Percentiles rank a stretch among this genome's conserved stretches.
Conservation (phyloP, 805 yeast genomes). For the Candida morakotiae region DNA sequence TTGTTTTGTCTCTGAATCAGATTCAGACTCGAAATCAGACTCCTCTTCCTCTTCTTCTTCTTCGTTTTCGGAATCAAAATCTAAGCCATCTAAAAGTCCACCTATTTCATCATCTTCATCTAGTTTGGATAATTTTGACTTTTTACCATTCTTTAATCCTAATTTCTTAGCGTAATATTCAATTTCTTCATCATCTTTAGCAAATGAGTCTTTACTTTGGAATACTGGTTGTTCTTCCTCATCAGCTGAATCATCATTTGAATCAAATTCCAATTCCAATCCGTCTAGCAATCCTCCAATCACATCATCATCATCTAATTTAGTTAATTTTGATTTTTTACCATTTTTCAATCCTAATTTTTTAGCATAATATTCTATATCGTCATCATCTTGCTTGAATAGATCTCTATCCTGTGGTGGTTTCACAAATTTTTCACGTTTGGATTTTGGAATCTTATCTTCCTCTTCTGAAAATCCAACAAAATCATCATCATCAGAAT, state of each 20-base stretch:
- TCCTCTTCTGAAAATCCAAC: slow-evolving; percentile 16
- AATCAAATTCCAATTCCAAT: slow-evolving; percentile 46
- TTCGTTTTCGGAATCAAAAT: slow-evolving; percentile 12
- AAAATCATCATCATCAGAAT: slow-evolving; percentile 18
- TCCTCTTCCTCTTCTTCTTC: slow-evolving; percentile 14
- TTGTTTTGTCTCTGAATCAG: slow-evolving; percentile 10
- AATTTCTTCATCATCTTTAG: slow-evolving; percentile 73
- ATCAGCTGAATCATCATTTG: slow-evolving; percentile 13
- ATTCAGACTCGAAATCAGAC: slow-evolving; percentile 12
- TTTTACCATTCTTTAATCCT: slow-evolving; percentile 58
- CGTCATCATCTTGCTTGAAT: slow-evolving; percentile 64
- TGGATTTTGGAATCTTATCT: slow-evolving; percentile 9
- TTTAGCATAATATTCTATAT: slow-evolving; percentile 77
- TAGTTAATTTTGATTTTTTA: slow-evolving; percentile 41
- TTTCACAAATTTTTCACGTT: slow-evolving; percentile 12
- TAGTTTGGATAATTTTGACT: slow-evolving; percentile 40
- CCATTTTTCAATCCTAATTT: slow-evolving; percentile 67
- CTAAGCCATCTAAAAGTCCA: slow-evolving; percentile 6
- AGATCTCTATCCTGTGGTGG: slow-evolving; percentile 45
- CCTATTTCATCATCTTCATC: slow-evolving; percentile 9
- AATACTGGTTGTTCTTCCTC: slow-evolving; percentile 12
- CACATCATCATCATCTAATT: slow-evolving; percentile 63
- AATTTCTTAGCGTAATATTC: slow-evolving; percentile 78
- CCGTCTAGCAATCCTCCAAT: slow-evolving; percentile 84
- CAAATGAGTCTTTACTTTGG: slow-evolving; percentile 32